A percentile compares a stretch with the other conserved stretches of the same genome.
phyloP scores from a whole-genome alignment of 176 grass and related monocot genomes.

The Metroxylon sagu region DNA sequence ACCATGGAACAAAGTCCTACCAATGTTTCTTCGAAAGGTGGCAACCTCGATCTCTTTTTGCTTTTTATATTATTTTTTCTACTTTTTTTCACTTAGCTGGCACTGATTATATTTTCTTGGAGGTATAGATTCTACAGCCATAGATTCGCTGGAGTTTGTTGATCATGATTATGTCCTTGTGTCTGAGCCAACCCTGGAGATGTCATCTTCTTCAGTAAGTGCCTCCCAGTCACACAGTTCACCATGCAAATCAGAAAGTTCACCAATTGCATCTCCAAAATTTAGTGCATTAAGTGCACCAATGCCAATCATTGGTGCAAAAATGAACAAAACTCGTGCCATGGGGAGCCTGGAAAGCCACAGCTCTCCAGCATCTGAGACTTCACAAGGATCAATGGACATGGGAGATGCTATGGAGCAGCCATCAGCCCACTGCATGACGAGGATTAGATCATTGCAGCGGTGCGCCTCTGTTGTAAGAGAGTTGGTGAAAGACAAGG shows the following conservation, averaged over 20 bases:
- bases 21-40: slow-evolving; percentile 49
- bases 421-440: slow-evolving; percentile 49
- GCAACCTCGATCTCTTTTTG: slow-evolving; percentile 7
- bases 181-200: slow-evolving; percentile 49
- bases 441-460: slow-evolving; percentile 73
- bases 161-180: slow-evolving; percentile 97
- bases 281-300: slow-evolving; percentile 20
- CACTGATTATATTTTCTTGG: slow-evolving; percentile 34
- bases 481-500: slow-evolving; percentile 51
- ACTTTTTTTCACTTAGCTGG: slow-evolving; percentile 7
- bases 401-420: slow-evolving; percentile 68
- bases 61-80: neutral
- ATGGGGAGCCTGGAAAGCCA: slow-evolving; percentile 62
- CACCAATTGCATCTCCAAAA: slow-evolving; percentile 53
- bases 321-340: slow-evolving; percentile 27
- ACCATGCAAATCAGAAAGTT: slow-evolving; percentile 48
- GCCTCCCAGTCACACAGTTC: no score
- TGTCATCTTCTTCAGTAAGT: slow-evolving; percentile 6
- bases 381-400: slow-evolving; percentile 77
- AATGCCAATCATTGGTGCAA: slow-evolving; percentile 60
- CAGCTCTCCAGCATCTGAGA: slow-evolving; percentile 58
- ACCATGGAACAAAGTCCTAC: slow-evolving; percentile 11
- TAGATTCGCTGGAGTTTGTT: slow-evolving; percentile 95
- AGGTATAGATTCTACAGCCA: slow-evolving; percentile 58
- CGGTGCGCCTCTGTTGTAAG: slow-evolving; percentile 58